Evolutionary conservation across 192 early-diverging fungal genomes (phyloP).

Genomic region (Umbelopsis ramanniana): DNA sequence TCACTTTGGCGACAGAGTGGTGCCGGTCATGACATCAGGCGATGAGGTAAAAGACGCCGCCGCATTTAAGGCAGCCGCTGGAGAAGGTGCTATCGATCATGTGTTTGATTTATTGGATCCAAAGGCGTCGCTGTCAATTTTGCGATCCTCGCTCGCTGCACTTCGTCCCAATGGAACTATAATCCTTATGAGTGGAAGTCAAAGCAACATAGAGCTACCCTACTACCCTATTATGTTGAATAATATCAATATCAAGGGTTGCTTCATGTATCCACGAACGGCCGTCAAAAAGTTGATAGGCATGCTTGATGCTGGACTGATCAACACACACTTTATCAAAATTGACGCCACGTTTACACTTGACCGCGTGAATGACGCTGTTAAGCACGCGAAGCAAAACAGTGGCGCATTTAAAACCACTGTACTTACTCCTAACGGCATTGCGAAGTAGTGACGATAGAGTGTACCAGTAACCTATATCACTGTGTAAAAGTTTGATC

Average conservation of each 20-base stretch:
- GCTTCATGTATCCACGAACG: constrained; percentile 36
- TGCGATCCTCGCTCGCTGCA: constrained; percentile 24
- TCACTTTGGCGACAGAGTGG: constrained; percentile 25
- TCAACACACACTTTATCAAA: constrained; percentile 12
- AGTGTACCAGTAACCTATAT: too few relatives aligned
- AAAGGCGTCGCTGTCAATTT: constrained; percentile 19
- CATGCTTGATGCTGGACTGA: constrained; percentile 31
- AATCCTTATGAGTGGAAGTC: constrained; percentile 29
- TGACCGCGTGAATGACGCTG: constrained; percentile 7
- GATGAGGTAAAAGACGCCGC: constrained; percentile 28
- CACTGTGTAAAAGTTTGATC: too few relatives aligned
- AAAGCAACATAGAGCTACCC: constrained; percentile 26
- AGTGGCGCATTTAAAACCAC: constrained; percentile 3
- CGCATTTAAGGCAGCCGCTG: constrained; percentile 20
- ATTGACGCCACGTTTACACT: neutral
- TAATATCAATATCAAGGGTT: constrained; percentile 35
- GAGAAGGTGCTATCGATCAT: constrained; percentile 27
- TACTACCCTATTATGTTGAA: constrained; percentile 31
- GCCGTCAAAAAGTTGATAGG: constrained; percentile 28
- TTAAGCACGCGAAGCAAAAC: neutral
- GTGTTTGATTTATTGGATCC: constrained; percentile 31
- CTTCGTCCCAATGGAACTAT: constrained; percentile 28
- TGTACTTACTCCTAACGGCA: constrained; percentile 8
- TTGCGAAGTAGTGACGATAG: too few relatives aligned
- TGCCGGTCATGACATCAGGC: constrained; percentile 24